Base-by-base conservation (phyloP, 1,139 yeast species). In the Eremothecium coryli region DNA sequence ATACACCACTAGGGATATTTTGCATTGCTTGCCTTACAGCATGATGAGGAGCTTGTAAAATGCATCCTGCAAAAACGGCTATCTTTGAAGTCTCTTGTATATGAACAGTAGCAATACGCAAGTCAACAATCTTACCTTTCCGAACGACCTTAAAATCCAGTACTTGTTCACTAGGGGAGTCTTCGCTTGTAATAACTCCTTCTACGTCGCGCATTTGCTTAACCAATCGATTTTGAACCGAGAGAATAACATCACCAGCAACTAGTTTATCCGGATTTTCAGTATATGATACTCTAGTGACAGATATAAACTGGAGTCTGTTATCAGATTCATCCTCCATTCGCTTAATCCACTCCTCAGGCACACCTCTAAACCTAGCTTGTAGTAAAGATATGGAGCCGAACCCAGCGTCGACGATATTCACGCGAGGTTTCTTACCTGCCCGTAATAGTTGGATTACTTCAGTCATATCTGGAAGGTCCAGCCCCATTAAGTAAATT, bases 301-400 rank as follows among this genome's bases (percentile, higher is more conserved):
- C 93, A 10, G 76, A 66, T 51, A 84, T 70, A 42, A 86, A 72
- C 50, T 82, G 85, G 33, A 80, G 68, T 46, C 82, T 76, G 49
- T 80, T 84, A 22, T 68, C 65, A 20, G 68, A 65, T 11, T 60
- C 58, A 21, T 70, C 66, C 54, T 82, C 94, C 51, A 82, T 71
- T 44, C 66, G 67, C 23, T 66, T 54, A 42, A 86, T 80, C 93
- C 95, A 84, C 26, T 74, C 75, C 48, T 82, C 90, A 1, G 90
- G 72, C 14, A 86, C 94, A 11, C 94, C 94, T 50, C 85, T 70
- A 32, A 82, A 72, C 58, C 95, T 74, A 2, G 94, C 94, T 49
- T 77, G 81, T 18, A 78, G 70, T 17, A 85, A 67, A 1, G 84
- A 71, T 33, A 81, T 65, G 0, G 88, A 67, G 20, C 72, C 70